Conservation (phyloP, 2,329 filamentous ascomycete genomes). For the Blumeria graminis region DNA sequence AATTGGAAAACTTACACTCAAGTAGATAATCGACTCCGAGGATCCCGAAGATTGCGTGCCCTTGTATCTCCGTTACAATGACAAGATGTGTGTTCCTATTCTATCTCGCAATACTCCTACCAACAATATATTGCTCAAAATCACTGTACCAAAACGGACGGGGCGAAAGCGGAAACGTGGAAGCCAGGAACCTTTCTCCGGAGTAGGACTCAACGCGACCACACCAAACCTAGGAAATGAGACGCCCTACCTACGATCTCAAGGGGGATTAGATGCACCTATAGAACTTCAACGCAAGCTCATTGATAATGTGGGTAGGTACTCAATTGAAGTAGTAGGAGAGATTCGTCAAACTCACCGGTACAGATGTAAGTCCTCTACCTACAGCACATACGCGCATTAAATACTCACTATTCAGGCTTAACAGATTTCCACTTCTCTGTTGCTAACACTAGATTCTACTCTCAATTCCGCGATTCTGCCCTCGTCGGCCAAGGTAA, state of each 20-base stretch:
- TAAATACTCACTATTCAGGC: conserved; percentile 17
- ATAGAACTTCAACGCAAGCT: conserved; percentile 34
- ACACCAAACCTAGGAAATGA: neutral
- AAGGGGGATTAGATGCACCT: conserved; percentile 27
- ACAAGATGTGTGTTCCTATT: conserved; percentile 55
- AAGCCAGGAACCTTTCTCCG: conserved; percentile 38
- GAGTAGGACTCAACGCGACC: conserved; percentile 6
- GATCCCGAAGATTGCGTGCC: conserved; percentile 28
- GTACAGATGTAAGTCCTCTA: conserved; percentile 37
- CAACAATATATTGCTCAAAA: conserved; percentile 65
- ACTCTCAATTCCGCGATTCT: conserved; percentile 44
- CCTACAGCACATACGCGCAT: conserved; percentile 2
- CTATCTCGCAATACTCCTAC: conserved; percentile 51
- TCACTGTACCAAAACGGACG: conserved; percentile 69
- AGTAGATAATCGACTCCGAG: conserved; percentile 21
- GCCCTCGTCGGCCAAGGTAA: conserved; percentile 48
- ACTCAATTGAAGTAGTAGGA: conserved; percentile 46
- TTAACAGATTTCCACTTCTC: conserved; percentile 75
- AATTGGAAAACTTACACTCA: neutral
- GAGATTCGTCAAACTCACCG: conserved; percentile 59
- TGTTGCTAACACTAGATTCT: conserved; percentile 41
- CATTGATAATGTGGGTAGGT: conserved; percentile 43
- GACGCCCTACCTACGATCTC: conserved; percentile 17
- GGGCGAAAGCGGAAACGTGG: conserved; percentile 69
- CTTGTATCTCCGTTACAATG: conserved; percentile 56